Conservation (phyloP, 441 rosid genomes). For the Codiaeum variegatum region DNA sequence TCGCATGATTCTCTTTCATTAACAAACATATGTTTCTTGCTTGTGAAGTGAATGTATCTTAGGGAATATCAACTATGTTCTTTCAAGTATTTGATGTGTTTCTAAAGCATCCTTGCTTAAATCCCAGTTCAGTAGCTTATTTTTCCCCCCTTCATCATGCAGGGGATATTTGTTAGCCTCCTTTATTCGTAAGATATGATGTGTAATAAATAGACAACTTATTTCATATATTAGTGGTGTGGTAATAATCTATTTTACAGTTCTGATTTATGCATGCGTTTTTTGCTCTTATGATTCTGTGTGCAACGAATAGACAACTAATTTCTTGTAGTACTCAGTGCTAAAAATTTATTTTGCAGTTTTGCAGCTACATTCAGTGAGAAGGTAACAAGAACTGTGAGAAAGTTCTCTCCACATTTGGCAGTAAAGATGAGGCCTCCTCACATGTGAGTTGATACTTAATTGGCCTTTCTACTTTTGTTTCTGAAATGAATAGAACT, state of each 20-base stretch:
- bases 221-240: not conserved
- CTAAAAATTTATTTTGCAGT: slow-evolving; percentile 38
- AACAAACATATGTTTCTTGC: not conserved
- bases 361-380: slow-evolving; percentile 89
- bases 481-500: not conserved
- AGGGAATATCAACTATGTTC: not conserved
- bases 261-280: slow-evolving; percentile 38
- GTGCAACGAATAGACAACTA: not conserved
- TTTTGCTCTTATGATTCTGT: not conserved
- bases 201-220: not conserved
- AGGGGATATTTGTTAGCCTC: not conserved
- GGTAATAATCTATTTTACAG: slow-evolving; percentile 35
- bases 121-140: not conserved
- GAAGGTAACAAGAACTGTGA: slow-evolving; percentile 78
- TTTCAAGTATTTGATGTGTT: not conserved
- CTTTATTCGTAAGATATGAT: not conserved
- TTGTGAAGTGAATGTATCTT: not conserved
- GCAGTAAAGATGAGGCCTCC: slow-evolving; percentile 97
- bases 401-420: slow-evolving; percentile 83
- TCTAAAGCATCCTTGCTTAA: not conserved
- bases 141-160: not conserved
- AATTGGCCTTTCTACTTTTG: slow-evolving; percentile 3
- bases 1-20: not conserved
- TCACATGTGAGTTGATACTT: slow-evolving; percentile 48
- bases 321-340: not conserved